These are phyloP conservation scores for Chytriomyces sp. DNA, from an alignment of 192 early-diverging fungal species.

Conservation along the genomic window DNA sequence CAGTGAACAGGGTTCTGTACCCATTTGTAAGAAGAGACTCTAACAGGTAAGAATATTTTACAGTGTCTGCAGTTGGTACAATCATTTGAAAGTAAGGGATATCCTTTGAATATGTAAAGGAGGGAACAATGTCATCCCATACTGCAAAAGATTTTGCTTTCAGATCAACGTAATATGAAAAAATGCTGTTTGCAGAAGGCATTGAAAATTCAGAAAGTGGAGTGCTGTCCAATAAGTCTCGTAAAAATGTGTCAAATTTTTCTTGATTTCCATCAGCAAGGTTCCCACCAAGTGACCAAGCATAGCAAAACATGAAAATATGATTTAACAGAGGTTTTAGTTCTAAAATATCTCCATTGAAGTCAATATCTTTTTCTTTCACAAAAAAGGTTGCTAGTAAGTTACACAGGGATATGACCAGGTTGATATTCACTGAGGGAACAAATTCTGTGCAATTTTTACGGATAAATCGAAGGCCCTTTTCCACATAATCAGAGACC, in stretches of 20 bases:
- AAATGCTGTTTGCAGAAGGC: conserved; percentile 54
- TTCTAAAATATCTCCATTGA: conserved; percentile 39
- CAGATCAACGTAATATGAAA: conserved; percentile 55
- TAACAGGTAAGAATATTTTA: conserved; percentile 60
- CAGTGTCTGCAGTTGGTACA: conserved; percentile 61
- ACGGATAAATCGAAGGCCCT: conserved; percentile 53
- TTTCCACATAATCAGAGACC: conserved; percentile 49
- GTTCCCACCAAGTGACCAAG: conserved; percentile 62
- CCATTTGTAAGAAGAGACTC: conserved; percentile 49
- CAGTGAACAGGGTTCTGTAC: conserved; percentile 56
- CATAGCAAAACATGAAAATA: conserved; percentile 61
- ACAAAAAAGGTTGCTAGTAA: conserved; percentile 53
- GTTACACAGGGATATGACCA: conserved; percentile 54
- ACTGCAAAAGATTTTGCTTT: conserved; percentile 49
- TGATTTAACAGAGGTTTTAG: conserved; percentile 46
- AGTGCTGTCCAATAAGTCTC: conserved; percentile 50
- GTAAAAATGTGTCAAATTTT: conserved; percentile 56
- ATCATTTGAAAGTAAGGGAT: conserved; percentile 69
- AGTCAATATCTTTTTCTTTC: conserved; percentile 47
- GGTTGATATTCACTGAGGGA: conserved; percentile 54
- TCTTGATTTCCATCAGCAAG: conserved; percentile 62
- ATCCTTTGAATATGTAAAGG: conserved; percentile 54
- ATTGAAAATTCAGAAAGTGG: conserved; percentile 51
- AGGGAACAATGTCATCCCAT: conserved; percentile 62
- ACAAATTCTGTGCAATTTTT: conserved; percentile 58